Evolutionary conservation across 2,329 filamentous ascomycete genomes (phyloP), one percentile per base, ranked within the genome.

Genomic region (Monosporascus cannonballus): DNA sequence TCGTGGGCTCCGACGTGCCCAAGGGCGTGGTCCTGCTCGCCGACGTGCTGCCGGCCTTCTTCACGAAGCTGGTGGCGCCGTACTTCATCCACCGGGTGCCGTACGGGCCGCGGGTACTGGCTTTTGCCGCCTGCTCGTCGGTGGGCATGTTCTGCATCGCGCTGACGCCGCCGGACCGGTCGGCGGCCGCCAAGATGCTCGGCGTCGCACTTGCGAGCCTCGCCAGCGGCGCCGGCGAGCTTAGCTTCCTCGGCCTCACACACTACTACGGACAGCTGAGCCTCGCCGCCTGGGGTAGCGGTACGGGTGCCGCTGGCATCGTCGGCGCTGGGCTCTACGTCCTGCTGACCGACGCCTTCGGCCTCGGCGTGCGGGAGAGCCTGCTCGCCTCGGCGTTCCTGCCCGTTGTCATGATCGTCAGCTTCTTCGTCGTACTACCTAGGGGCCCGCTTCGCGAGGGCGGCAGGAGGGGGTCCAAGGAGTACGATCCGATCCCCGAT

Each of bases 1-100:
- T 99, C 56, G 94, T 97, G 62, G 93, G 93, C 37, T 86, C 89
- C 34, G 70, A 77, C 58, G 79, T 96, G 1, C 94, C 94, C 48
- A 97, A 97, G 70, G 90, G 89, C 61, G 81, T 95, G 52, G 93
- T 99, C 51, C 85, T 97, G 51, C 88, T 97, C 56, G 91, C 91
- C 68, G 91, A 96, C 69, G 90, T 97, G 51, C 76, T 96, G 22
- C 94, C 94, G 2, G 91, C 89, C 11, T 96, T 99, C 71, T 69
- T 89, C 51, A 89, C 87, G 49, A 97, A 97, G 70, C 80, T 97
- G 48, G 75, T 90, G 64, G 90, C 90, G 0, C 94, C 94, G 1
- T 96, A 97, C 76, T 93, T 96, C 63, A 96, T 97, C 65, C 90
- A 96, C 67, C 77, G 81, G 53, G 80, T 97, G 8, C 88, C 93